Conservation (phyloP, 305 asterid genomes). For the Rubia peregrina region DNA sequence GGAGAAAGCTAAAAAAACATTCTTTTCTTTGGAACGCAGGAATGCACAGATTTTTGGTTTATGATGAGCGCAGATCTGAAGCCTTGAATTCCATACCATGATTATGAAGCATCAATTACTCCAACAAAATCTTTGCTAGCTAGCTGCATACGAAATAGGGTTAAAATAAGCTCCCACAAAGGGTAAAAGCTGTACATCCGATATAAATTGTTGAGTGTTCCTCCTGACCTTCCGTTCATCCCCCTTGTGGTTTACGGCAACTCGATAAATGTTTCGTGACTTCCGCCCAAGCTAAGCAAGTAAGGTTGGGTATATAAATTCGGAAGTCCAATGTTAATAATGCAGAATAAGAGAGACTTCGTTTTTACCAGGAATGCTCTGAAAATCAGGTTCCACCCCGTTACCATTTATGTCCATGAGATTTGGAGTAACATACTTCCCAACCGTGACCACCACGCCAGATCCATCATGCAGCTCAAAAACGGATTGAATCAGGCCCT, state of each 20-base stretch:
- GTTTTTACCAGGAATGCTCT: constrained; percentile 62
- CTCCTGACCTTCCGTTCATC: constrained; percentile 27
- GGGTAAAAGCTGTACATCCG: background rate
- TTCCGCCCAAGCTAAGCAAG: constrained; percentile 77
- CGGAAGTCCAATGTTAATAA: background rate
- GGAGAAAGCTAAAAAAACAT: background rate
- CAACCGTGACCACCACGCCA: constrained; percentile 86
- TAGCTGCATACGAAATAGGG: background rate
- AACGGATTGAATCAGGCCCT: constrained; percentile 97
- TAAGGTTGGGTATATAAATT: background rate
- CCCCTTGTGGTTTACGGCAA: constrained; percentile 63
- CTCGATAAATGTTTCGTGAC: constrained; percentile 46
- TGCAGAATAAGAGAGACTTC: background rate
- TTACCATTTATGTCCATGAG: constrained; percentile 84
- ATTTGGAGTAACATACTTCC: constrained; percentile 92
- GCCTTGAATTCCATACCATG: background rate
- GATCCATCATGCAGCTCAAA: constrained; percentile 98
- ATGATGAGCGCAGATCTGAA: background rate
- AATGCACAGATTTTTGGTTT: background rate
- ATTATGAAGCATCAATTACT: background rate
- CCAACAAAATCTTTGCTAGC: background rate
- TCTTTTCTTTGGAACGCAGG: background rate
- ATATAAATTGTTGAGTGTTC: background rate
- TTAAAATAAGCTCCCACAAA: background rate
- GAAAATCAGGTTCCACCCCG: constrained; percentile 92